Percentiles rank a stretch among this genome's conserved stretches.
Conservation (phyloP, 2,329 filamentous ascomycete species). For the Pseudocercospora vitis region DNA sequence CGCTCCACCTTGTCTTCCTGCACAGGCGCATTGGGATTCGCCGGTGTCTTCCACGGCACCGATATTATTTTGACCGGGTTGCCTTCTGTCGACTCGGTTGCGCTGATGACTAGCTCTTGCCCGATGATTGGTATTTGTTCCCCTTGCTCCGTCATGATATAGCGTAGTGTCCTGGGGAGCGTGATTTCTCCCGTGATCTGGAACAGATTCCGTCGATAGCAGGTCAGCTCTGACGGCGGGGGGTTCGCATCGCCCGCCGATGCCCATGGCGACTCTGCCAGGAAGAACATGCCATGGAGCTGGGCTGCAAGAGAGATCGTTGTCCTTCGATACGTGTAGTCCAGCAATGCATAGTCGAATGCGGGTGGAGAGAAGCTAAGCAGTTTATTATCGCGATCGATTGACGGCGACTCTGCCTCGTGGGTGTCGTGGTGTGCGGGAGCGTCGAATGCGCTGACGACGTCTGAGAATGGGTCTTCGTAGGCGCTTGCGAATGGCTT, state of each 20-base stretch:
- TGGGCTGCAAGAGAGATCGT: constrained; percentile 70
- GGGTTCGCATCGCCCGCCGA: constrained; percentile 56
- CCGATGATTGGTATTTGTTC: constrained; percentile 78
- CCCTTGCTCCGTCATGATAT: constrained; percentile 78
- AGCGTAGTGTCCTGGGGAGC: constrained; percentile 73
- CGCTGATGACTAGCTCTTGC: constrained; percentile 85
- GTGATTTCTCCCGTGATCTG: constrained; percentile 91
- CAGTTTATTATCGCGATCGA: constrained; percentile 63
- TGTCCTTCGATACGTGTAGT: constrained; percentile 63
- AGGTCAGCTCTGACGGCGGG: constrained; percentile 80
- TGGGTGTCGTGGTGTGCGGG: constrained; percentile 41
- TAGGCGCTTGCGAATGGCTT: constrained; percentile 43
- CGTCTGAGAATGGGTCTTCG: constrained; percentile 54
- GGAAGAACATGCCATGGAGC: constrained; percentile 85
- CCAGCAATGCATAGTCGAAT: constrained; percentile 61
- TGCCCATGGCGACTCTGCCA: constrained; percentile 73
- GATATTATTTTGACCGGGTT: constrained; percentile 91
- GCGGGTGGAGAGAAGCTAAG: constrained; percentile 52
- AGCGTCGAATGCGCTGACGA: constrained; percentile 51
- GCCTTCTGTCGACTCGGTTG: constrained; percentile 91
- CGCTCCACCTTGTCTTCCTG: constrained; percentile 69
- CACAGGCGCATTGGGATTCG: constrained; percentile 64
- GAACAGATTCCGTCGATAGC: constrained; percentile 93
- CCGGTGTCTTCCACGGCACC: constrained; percentile 96
- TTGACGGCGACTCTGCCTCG: constrained; percentile 53